phyloP scores from a whole-genome alignment of 306 rosid species.

The Malus domestica region ASM211411v1 NC_041804.1:23333001-23333500 shows the following conservation, averaged over 20 bases:
- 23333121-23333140: constrained; percentile 47
- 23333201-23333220: constrained; percentile 84
- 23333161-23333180: constrained; percentile 68
- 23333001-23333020: too few species aligned
- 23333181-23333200: constrained; percentile 84
- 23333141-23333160: constrained; percentile 35
- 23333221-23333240: constrained; percentile 74
- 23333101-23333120: constrained; percentile 72
- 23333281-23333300: constrained; percentile 86
- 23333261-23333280: constrained; percentile 68
- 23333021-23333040: too few species aligned
- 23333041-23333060: neutral
- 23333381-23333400: constrained; percentile 49
- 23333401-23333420: constrained; percentile 74
- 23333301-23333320: constrained; percentile 71
- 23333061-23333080: constrained; percentile 66
- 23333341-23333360: constrained; percentile 95
- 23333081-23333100: constrained; percentile 62
- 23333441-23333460: constrained; percentile 40
- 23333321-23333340: constrained; percentile 70
- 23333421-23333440: constrained; percentile 75
- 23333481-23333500: constrained; percentile 66
- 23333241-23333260: constrained; percentile 74
- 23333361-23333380: constrained; percentile 80
- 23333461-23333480: constrained; percentile 75